Evolutionary conservation across 179 eudicot species (phyloP).

Genomic region (Nepenthes alata): DNA sequence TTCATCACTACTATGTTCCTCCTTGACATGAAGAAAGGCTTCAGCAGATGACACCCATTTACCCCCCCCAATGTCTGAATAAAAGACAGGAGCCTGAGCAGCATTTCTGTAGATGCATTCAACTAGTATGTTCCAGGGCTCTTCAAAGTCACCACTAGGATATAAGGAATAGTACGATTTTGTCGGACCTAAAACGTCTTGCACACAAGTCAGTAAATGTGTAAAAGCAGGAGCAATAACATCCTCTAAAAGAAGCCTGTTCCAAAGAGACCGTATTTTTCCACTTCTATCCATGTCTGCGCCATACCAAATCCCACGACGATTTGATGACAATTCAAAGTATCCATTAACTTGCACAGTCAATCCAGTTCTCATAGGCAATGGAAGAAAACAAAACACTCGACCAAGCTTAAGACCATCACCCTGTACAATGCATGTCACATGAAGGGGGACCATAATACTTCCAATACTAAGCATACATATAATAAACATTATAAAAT

Average conservation of each 20-base stretch:
- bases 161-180: constrained; percentile 64
- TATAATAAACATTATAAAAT: neutral
- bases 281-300: constrained; percentile 99
- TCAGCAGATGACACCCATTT: constrained; percentile 75
- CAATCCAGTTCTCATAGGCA: constrained; percentile 94
- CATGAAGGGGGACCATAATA: neutral
- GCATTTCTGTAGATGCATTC: constrained; percentile 56
- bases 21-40: constrained; percentile 84
- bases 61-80: constrained; percentile 64
- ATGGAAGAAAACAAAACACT: constrained; percentile 97
- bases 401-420: constrained; percentile 53
- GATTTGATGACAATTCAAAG: constrained; percentile 98
- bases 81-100: constrained; percentile 56
- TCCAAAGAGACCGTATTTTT: constrained; percentile 92
- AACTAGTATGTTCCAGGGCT: constrained; percentile 90
- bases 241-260: constrained; percentile 92
- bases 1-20: constrained; percentile 47
- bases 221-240: constrained; percentile 71
- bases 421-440: constrained; percentile 36
- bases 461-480: neutral
- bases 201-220: constrained; percentile 60
- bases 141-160: constrained; percentile 93
- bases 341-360: constrained; percentile 86
- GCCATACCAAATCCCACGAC: constrained; percentile 99
- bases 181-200: constrained; percentile 53